A percentile compares a stretch with the other conserved stretches of the same genome.
These are phyloP conservation scores for Kwoniella mangroviensis DNA, from an alignment of 768 basidiomycete species.

Conservation along the genomic window DNA sequence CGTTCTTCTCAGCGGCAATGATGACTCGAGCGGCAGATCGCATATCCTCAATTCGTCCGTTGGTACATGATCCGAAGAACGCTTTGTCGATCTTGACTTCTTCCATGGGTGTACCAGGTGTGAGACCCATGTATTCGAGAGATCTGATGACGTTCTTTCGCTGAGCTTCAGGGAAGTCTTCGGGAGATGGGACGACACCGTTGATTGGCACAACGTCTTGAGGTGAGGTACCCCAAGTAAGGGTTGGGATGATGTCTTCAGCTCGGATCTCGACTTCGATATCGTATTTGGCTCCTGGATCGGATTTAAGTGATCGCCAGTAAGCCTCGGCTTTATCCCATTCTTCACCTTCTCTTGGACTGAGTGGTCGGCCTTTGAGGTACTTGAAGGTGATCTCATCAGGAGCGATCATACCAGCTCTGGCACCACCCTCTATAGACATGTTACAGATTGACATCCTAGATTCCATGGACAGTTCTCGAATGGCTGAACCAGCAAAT, in stretches of 20 bases:
- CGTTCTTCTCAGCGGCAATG: slow-evolving; percentile 69
- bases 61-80: slow-evolving; percentile 94
- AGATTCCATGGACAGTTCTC: slow-evolving; percentile 84
- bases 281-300: slow-evolving; percentile 83
- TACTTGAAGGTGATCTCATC: slow-evolving; percentile 86
- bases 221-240: slow-evolving; percentile 92
- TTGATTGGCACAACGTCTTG: slow-evolving; percentile 85
- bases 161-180: slow-evolving; percentile 69
- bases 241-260: slow-evolving; percentile 83
- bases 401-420: slow-evolving; percentile 90
- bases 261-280: slow-evolving; percentile 78
- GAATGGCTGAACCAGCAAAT: slow-evolving; percentile 86
- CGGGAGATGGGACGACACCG: slow-evolving; percentile 77
- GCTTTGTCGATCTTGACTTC: slow-evolving; percentile 82
- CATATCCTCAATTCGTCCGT: slow-evolving; percentile 90
- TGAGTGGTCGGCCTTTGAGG: slow-evolving; percentile 76
- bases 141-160: slow-evolving; percentile 74
- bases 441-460: slow-evolving; percentile 80
- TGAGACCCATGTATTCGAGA: slow-evolving; percentile 84
- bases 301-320: slow-evolving; percentile 77
- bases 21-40: slow-evolving; percentile 81
- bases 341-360: slow-evolving; percentile 74
- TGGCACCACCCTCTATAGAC: slow-evolving; percentile 92
- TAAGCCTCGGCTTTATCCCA: slow-evolving; percentile 87
- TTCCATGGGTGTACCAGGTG: slow-evolving; percentile 76